Conservation (phyloP, 208 protist species). For the Angomonas ambiguus region DNA sequence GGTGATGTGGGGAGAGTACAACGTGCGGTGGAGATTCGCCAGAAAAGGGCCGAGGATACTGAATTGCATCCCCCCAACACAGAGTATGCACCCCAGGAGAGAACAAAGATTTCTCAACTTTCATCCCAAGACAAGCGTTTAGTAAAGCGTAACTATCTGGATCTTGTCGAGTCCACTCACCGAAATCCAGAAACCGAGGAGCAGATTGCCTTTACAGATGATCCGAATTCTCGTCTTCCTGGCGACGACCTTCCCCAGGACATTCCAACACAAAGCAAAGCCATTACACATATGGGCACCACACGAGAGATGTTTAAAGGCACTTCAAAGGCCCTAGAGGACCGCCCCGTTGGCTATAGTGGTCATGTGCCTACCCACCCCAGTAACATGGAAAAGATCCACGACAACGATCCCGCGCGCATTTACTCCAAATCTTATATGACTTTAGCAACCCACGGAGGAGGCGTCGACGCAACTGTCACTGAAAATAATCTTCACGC, state of each 20-base stretch:
- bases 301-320: slow-evolving; percentile 64
- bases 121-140: slow-evolving; percentile 40
- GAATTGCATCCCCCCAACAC: slow-evolving; percentile 30
- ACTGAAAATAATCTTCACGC: slow-evolving; percentile 33
- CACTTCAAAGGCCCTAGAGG: slow-evolving; percentile 54
- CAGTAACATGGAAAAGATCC: slow-evolving; percentile 38
- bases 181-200: slow-evolving; percentile 58
- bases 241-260: slow-evolving; percentile 37
- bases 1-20: slow-evolving; percentile 63
- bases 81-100: slow-evolving; percentile 18
- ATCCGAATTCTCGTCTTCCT: slow-evolving; percentile 44
- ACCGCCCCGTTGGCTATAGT: slow-evolving; percentile 43
- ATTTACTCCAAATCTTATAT: slow-evolving; percentile 85
- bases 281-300: slow-evolving; percentile 67
- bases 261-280: slow-evolving; percentile 52
- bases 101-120: slow-evolving; percentile 14
- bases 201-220: slow-evolving; percentile 41
- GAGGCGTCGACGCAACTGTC: slow-evolving; percentile 57
- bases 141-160: slow-evolving; percentile 57
- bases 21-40: slow-evolving; percentile 71
- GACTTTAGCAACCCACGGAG: slow-evolving; percentile 82
- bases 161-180: slow-evolving; percentile 76
- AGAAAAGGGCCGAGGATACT: slow-evolving; percentile 52
- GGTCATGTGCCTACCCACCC: slow-evolving; percentile 52
- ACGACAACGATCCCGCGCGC: slow-evolving; percentile 53